Evolutionary conservation across 2,329 filamentous ascomycete species (phyloP), one percentile per base, ranked within the genome.

Genomic region (Capronia coronata): DNA sequence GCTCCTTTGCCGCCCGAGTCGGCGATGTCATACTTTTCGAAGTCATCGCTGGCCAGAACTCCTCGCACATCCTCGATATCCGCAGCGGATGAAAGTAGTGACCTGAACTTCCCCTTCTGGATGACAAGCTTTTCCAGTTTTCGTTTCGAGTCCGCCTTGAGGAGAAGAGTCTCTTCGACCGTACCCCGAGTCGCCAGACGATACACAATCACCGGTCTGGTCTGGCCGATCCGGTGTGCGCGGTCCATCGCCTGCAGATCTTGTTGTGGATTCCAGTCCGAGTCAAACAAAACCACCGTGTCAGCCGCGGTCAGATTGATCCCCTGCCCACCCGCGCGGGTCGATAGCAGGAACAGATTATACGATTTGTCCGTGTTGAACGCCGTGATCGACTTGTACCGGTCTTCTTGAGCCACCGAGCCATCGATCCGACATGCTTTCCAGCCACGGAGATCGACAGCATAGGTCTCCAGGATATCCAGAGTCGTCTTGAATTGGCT

Each of bases 171-270:
- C 62, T 96, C 87, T 65, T 98, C 93, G 0, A 98, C 87, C 0
- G 93, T 97, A 7, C 85, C 87, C 61, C 90, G 89, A 0, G 93
- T 98, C 0, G 93, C 91, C 27, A 98, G 82, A 1, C 93, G 84
- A 67, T 94, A 98, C 0, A 98, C 85, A 16, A 98, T 81, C 1
- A 98, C 93, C 0, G 93, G 93, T 2, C 84, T 78, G 0, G 83
- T 95, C 66, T 98, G 93, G 0, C 93, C 93, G 55, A 98, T 97
- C 10, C 93, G 82, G 64, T 98, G 93, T 0, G 87, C 89, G 3
- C 93, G 87, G 63, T 98, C 93, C 68, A 97, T 93, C 0, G 93
- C 93, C 64, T 98, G 93, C 0, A 98, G 75, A 66, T 98, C 93
- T 64, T 96, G 91, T 65, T 98, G 93, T 0, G 93, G 93, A 61